Conservation (phyloP, 441 rosid genomes). For the Erysimum pusillum region DNA sequence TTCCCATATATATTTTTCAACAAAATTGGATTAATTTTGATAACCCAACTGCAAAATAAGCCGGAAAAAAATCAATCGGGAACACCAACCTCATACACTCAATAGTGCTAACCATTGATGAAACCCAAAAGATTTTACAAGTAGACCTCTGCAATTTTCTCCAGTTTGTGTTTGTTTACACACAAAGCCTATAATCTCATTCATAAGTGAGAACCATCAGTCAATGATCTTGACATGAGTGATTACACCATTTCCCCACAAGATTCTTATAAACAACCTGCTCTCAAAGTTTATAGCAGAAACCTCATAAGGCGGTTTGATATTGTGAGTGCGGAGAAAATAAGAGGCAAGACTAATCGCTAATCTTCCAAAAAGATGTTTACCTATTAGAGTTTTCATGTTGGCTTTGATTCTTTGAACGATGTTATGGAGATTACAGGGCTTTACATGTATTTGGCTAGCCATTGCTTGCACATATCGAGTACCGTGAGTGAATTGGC, state of each 20-base stretch:
- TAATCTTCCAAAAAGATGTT: neutral
- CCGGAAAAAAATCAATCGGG: neutral
- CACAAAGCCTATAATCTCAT: constrained; percentile 21
- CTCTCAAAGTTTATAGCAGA: constrained; percentile 24
- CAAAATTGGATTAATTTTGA: neutral
- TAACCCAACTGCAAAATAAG: neutral
- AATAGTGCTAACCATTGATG: constrained; percentile 11
- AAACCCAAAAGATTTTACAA: neutral
- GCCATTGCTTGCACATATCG: constrained; percentile 97
- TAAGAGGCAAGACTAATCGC: neutral
- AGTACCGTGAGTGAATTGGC: constrained; percentile 95
- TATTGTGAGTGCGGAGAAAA: neutral
- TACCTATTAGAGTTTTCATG: constrained; percentile 24
- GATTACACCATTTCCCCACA: constrained; percentile 3
- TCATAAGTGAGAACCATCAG: neutral
- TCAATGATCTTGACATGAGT: constrained; percentile 28
- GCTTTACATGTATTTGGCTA: constrained; percentile 80
- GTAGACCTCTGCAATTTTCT: neutral
- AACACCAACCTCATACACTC: neutral
- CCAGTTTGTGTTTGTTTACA: neutral
- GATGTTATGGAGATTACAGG: constrained; percentile 8
- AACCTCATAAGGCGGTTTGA: neutral
- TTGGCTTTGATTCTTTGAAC: constrained; percentile 6
- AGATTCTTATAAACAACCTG: constrained; percentile 20
- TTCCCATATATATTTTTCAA: neutral